These are phyloP conservation scores for Glarea lozoyensis DNA, from an alignment of 495 filamentous ascomycete genomes.

Conservation along the genomic window DNA sequence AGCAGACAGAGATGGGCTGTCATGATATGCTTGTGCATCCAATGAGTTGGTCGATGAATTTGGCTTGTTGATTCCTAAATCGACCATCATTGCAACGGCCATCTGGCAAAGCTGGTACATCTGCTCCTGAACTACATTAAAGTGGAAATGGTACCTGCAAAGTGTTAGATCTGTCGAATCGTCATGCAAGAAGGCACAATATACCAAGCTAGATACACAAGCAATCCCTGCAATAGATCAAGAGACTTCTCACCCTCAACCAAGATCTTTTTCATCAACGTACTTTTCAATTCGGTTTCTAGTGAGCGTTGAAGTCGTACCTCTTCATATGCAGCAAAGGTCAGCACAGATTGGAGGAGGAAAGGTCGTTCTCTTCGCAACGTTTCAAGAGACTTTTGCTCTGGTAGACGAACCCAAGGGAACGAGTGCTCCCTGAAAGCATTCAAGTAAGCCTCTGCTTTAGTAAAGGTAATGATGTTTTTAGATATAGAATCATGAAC, in stretches of 20 bases:
- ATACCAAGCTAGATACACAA: conserved; percentile 17
- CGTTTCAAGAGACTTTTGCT: conserved; percentile 8
- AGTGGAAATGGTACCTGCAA: conserved; percentile 20
- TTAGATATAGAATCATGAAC: conserved; percentile 18
- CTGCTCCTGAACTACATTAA: conserved; percentile 14
- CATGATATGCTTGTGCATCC: too few species aligned
- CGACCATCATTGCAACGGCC: conserved; percentile 17
- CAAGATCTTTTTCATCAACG: conserved; percentile 8
- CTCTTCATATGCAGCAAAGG: conserved; percentile 1
- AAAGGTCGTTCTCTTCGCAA: conserved; percentile 17
- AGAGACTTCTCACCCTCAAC: conserved; percentile 17
- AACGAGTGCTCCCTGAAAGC: conserved; percentile 13
- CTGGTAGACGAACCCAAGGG: conserved; percentile 16
- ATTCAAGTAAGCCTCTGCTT: conserved; percentile 7
- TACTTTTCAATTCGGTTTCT: conserved; percentile 36
- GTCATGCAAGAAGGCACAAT: background rate
- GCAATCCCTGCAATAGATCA: conserved; percentile 16
- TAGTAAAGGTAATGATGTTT: conserved; percentile 9
- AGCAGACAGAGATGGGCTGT: too few species aligned
- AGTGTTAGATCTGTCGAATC: background rate
- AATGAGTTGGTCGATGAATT: too few species aligned
- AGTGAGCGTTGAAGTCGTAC: conserved; percentile 10
- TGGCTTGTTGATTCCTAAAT: conserved; percentile 16
- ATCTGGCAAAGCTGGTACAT: conserved; percentile 21
- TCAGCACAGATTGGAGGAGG: conserved; percentile 15